These are phyloP conservation scores for Talaromyces verruculosus DNA, from an alignment of 2,329 filamentous ascomycete species.

Conservation along the genomic window DNA sequence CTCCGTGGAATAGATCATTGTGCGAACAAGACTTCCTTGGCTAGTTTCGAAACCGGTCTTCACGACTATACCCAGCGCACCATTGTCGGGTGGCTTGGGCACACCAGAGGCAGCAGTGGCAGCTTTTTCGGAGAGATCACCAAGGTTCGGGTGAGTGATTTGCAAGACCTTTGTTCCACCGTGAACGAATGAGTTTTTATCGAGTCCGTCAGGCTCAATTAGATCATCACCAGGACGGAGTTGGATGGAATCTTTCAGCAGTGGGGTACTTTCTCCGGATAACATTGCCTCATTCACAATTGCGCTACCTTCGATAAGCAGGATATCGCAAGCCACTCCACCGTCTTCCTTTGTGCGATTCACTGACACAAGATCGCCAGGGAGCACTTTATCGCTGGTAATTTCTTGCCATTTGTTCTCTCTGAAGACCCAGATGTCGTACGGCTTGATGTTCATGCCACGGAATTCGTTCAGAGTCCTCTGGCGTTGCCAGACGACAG, in stretches of 20 bases:
- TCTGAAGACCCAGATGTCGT: constrained; percentile 88
- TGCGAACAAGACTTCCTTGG: constrained; percentile 93
- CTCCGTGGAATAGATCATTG: constrained; percentile 99
- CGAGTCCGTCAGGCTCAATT: constrained; percentile 84
- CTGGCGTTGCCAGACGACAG: constrained; percentile 98
- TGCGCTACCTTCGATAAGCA: constrained; percentile 88
- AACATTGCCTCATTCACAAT: constrained; percentile 99
- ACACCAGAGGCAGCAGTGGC: constrained; percentile 74
- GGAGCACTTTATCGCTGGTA: constrained; percentile 85
- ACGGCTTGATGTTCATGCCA: constrained; percentile 99
- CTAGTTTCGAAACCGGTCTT: constrained; percentile 99
- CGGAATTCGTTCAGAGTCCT: constrained; percentile 94
- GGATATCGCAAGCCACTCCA: constrained; percentile 95
- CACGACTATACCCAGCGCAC: constrained; percentile 87
- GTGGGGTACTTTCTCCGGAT: constrained; percentile 93
- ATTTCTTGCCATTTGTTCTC: constrained; percentile 84
- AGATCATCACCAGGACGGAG: constrained; percentile 77
- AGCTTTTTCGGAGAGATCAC: constrained; percentile 62
- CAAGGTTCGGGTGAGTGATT: constrained; percentile 80
- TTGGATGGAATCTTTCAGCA: constrained; percentile 94
- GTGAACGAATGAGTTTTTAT: constrained; percentile 96
- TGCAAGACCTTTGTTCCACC: constrained; percentile 97
- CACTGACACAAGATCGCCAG: constrained; percentile 90
- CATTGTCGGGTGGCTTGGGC: constrained; percentile 82
- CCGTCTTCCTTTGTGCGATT: constrained; percentile 94